Evolutionary conservation across 164 flowering plant genomes (phyloP).

Genomic region (Houttuynia cordata): DNA sequence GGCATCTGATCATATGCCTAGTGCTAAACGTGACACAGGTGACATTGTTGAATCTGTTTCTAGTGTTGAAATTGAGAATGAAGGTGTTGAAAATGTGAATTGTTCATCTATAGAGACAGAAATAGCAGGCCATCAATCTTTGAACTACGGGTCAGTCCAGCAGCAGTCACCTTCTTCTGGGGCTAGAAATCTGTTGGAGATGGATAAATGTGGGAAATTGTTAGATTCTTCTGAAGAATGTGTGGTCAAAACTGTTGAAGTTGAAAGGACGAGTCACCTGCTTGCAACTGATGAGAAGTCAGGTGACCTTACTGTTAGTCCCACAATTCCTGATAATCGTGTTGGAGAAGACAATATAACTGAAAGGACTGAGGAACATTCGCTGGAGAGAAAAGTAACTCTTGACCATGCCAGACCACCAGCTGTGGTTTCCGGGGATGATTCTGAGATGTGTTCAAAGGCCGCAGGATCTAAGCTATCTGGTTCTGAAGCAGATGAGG

Average conservation of each 20-base stretch:
- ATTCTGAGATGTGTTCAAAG: constrained; percentile 11
- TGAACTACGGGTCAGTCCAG: constrained; percentile 4
- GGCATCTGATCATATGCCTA: background rate
- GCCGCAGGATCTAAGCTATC: constrained; percentile 4
- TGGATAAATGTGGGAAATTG: constrained; percentile 4
- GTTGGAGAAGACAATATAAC: constrained; percentile 5
- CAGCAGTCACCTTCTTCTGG: constrained; percentile 8
- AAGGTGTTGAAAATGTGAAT: constrained; percentile 13
- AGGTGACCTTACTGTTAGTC: constrained; percentile 11
- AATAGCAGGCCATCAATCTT: constrained; percentile 1
- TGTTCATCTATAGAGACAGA: constrained; percentile 6
- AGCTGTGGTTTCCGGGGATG: constrained; percentile 8
- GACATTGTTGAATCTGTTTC: constrained; percentile 3
- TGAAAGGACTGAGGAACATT: constrained; percentile 3
- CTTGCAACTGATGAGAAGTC: constrained; percentile 11
- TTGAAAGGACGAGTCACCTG: constrained; percentile 11
- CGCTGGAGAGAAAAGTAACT: background rate
- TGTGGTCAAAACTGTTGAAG: constrained; percentile 21
- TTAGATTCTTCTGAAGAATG: constrained; percentile 9
- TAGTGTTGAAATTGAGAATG: constrained; percentile 9
- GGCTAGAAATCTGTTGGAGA: constrained; percentile 3
- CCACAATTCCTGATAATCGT: constrained; percentile 9
- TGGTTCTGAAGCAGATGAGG: constrained; percentile 20
- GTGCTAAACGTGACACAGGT: constrained; percentile 6
- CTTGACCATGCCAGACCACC: constrained; percentile 10